Evolutionary conservation across 1,284 basidiomycete species (phyloP), one percentile per base, ranked within the genome.

Genomic region (Butyriboletus appendiculatus): DNA sequence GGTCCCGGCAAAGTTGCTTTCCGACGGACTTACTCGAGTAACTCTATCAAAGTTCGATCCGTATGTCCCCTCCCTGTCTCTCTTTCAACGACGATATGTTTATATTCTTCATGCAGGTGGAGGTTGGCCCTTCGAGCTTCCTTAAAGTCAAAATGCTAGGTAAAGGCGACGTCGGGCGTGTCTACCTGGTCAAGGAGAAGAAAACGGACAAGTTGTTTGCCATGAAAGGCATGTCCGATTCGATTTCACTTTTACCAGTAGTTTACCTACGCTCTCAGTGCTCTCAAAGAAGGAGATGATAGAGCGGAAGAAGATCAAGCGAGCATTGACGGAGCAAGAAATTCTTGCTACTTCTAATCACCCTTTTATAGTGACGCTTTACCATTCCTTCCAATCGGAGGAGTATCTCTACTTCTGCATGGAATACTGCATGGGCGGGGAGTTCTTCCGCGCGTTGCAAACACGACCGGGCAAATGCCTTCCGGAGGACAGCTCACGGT

Each of bases 401-500:
- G 90, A 93, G 58, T 96, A 96, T 73, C 83, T 98, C 32, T 98
- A 97, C 75, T 96, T 97, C 73, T 97, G 94, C 75, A 96, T 97
- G 88, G 95, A 96, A 73, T 99, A 98, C 75, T 99, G 97, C 76
- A 96, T 97, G 91, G 96, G 96, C 40, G 96, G 96, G 57, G 96
- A 99, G 71, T 99, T 99, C 77, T 99, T 99, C 81, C 88, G 97
- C 33, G 95, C 96, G 11, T 76, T 98, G 59, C 95, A 98, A 73
- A 94, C 92, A 42, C 82, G 94, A 56, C 97, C 96, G 4, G 95
- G 94, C 43, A 98, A 96, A 71, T 98, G 97, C 73, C 82, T 99
- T 18, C 77, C 92, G 26, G 97, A 99, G 75, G 95, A 98, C 59
- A 94, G 93, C 38, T 92, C 96, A 33, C 84, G 94, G 55, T 99